A percentile compares a stretch with the other conserved stretches of the same genome.
Conservation (phyloP, 1,284 basidiomycete species). For the Trichosporon asahii region DNA sequence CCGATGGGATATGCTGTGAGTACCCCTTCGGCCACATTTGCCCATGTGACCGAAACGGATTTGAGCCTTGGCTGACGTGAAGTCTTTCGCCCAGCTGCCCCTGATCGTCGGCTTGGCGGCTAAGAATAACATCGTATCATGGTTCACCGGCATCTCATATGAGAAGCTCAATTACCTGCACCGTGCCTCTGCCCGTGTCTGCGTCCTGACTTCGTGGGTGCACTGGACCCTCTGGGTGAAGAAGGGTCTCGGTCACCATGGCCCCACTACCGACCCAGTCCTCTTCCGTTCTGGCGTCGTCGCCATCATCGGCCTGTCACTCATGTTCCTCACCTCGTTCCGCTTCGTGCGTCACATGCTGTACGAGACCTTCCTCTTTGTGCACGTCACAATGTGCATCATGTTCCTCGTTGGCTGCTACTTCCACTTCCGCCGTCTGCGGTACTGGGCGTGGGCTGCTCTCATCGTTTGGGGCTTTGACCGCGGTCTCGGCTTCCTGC, state of each 20-base stretch:
- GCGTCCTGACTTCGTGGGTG: conserved; percentile 35
- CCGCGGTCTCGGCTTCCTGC: conserved; percentile 57
- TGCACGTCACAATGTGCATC: conserved; percentile 50
- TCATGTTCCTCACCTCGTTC: conserved; percentile 53
- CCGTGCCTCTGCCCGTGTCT: conserved; percentile 35
- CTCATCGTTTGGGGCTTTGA: conserved; percentile 62
- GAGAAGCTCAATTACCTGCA: conserved; percentile 56
- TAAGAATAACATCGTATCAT: conserved; percentile 63
- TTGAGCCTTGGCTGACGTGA: neutral
- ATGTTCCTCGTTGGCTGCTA: conserved; percentile 25
- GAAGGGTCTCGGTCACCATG: conserved; percentile 17
- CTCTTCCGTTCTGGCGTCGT: conserved; percentile 7
- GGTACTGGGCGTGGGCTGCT: conserved; percentile 11
- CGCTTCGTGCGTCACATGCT: conserved; percentile 51
- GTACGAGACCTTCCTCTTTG: conserved; percentile 58
- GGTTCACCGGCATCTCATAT: conserved; percentile 62
- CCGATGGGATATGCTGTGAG: conserved; percentile 15
- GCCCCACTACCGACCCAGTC: neutral
- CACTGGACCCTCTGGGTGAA: conserved; percentile 31
- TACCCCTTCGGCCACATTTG: neutral
- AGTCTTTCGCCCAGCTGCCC: conserved; percentile 55
- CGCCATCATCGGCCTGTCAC: conserved; percentile 44
- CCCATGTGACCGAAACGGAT: neutral
- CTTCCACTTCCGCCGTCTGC: conserved; percentile 21
- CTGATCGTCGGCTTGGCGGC: conserved; percentile 62